Conservation (phyloP, 805 yeast genomes). For the Clavispora vitiphila region DNA sequence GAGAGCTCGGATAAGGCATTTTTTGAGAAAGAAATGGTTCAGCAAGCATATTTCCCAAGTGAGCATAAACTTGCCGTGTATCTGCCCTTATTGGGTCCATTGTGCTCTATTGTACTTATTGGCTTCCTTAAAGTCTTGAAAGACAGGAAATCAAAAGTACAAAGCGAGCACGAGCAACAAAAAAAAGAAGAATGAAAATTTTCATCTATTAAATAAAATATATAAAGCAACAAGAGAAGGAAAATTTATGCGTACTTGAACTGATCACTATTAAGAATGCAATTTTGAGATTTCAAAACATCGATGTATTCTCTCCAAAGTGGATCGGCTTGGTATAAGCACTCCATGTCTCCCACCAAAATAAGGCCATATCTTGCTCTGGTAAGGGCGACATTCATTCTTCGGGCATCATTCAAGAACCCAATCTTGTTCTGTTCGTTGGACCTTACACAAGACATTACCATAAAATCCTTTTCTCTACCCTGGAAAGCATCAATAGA, state of each 20-base stretch:
- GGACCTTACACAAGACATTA: conserved; percentile 55
- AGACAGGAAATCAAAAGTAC: conserved; percentile 29
- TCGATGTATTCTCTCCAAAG: conserved; percentile 16
- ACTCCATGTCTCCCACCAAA: conserved; percentile 13
- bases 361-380: conserved; percentile 81
- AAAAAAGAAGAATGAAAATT: conserved; percentile 1
- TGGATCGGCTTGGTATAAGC: conserved; percentile 10
- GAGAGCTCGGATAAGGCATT: conserved; percentile 69
- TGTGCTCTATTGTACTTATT: conserved; percentile 56
- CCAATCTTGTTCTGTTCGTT: conserved; percentile 74
- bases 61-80: conserved; percentile 95
- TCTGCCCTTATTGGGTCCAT: conserved; percentile 85
- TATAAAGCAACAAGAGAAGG: too few species aligned
- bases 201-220: not conserved
- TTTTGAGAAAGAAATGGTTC: conserved; percentile 92
- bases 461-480: conserved; percentile 49
- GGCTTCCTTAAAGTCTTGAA: conserved; percentile 45
- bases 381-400: conserved; percentile 85
- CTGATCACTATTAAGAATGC: conserved; percentile 5
- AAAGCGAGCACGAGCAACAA: not conserved
- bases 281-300: conserved; percentile 9
- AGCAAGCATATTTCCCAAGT: conserved; percentile 90
- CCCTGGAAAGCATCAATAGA: conserved; percentile 56
- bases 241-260: conserved; percentile 5
- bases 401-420: conserved; percentile 76